phyloP scores from a whole-genome alignment of 2,329 filamentous ascomycete species.

The Epicoccum nigrum region DNA sequence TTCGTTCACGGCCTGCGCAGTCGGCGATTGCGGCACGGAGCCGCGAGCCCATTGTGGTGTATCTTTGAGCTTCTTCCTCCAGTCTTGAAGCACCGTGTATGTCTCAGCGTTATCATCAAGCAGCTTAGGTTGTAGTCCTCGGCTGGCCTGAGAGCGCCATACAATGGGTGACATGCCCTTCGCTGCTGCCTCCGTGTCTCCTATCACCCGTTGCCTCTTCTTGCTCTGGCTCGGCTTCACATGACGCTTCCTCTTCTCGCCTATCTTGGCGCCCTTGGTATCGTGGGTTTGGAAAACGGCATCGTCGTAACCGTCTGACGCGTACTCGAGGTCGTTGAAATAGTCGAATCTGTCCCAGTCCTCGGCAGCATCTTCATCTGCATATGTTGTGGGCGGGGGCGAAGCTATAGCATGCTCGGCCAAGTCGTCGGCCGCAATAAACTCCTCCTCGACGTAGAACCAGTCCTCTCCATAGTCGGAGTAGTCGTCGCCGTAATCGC shows the following conservation, averaged over 20 bases:
- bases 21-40: slow-evolving; percentile 25
- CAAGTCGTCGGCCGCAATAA: slow-evolving; percentile 54
- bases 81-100: slow-evolving; percentile 54
- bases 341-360: slow-evolving; percentile 58
- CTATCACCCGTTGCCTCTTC: slow-evolving; percentile 32
- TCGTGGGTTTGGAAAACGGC: slow-evolving; percentile 39
- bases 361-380: slow-evolving; percentile 39
- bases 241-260: slow-evolving; percentile 41
- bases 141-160: slow-evolving; percentile 39
- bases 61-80: slow-evolving; percentile 49
- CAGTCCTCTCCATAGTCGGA: slow-evolving; percentile 51
- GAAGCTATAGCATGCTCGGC: slow-evolving; percentile 56
- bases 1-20: slow-evolving; percentile 12
- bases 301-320: slow-evolving; percentile 55
- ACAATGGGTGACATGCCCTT: slow-evolving; percentile 39
- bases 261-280: slow-evolving; percentile 26
- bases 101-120: slow-evolving; percentile 38
- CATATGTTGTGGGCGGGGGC: slow-evolving; percentile 44
- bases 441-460: slow-evolving; percentile 56
- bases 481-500: slow-evolving; percentile 51
- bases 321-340: slow-evolving; percentile 57
- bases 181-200: slow-evolving; percentile 10
- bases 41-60: slow-evolving; percentile 34
- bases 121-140: slow-evolving; percentile 30
- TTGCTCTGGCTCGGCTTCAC: slow-evolving; percentile 22